Evolutionary conservation across 225 moss, liverwort and hornwort species (phyloP).

Genomic region (Lunularia cruciata): DNA sequence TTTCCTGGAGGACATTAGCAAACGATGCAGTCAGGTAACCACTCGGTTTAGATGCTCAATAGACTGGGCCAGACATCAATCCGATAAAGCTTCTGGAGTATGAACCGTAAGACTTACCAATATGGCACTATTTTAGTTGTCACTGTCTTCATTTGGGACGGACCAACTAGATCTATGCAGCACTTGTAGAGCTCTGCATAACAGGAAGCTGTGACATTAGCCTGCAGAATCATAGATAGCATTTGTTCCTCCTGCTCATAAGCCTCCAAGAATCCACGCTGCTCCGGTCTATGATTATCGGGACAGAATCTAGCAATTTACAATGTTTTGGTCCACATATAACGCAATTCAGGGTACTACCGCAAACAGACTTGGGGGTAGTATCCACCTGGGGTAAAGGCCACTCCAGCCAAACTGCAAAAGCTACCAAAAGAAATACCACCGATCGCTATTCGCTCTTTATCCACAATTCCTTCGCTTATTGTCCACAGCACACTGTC

Average conservation of each 20-base stretch:
- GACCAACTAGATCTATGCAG: conserved; percentile 63
- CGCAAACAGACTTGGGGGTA: not conserved
- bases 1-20: conserved; percentile 47
- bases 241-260: no score
- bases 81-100: no score
- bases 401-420: conserved; percentile 63
- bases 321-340: not conserved
- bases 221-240: not conserved
- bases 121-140: conserved; percentile 67
- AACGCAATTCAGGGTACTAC: no score
- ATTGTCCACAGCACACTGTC: conserved; percentile 72
- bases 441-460: conserved; percentile 62
- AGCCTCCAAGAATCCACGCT: no score
- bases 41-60: not conserved
- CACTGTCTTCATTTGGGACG: conserved; percentile 70
- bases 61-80: not conserved
- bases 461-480: conserved; percentile 69
- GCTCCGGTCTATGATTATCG: not conserved
- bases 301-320: not conserved
- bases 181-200: conserved; percentile 79
- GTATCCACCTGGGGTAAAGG: conserved; percentile 67
- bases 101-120: conserved; percentile 52
- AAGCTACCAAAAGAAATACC: conserved; percentile 79
- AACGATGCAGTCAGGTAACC: not conserved
- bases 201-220: not conserved